Conservation (phyloP, 768 basidiomycete genomes). For the Suillus placidus region DNA sequence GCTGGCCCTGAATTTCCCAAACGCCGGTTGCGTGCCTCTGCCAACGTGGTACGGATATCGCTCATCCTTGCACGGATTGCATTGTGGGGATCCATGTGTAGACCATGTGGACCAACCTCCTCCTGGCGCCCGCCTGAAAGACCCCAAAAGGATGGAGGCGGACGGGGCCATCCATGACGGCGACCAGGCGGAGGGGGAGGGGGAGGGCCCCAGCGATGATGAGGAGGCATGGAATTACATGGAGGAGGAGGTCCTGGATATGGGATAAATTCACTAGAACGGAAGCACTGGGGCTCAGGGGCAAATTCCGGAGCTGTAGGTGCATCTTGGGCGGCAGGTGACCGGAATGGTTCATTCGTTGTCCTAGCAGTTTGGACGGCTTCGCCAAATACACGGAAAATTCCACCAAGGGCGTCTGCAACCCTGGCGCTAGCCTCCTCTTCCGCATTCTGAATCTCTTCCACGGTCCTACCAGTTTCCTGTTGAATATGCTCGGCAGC, state of each 20-base stretch:
- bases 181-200: neutral
- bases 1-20: neutral
- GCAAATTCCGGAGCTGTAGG: constrained; percentile 4
- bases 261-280: constrained; percentile 14
- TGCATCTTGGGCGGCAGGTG: neutral
- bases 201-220: constrained; percentile 21
- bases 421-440: constrained; percentile 67
- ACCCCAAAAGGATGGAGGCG: constrained; percentile 2
- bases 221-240: constrained; percentile 21
- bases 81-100: too few relatives aligned
- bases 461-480: constrained; percentile 42
- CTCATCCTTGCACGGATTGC: neutral
- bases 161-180: constrained; percentile 5
- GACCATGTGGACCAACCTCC: neutral
- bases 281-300: constrained; percentile 1
- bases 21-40: constrained; percentile 8
- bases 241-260: constrained; percentile 18
- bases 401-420: constrained; percentile 59
- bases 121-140: neutral
- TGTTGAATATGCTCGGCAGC: constrained; percentile 55
- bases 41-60: constrained; percentile 4
- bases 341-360: constrained; percentile 9
- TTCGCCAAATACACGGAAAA: constrained; percentile 57
- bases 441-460: constrained; percentile 55
- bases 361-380: constrained; percentile 26